A percentile compares a stretch with the other conserved stretches of the same genome.
These are phyloP conservation scores for Favolaschia claudopus DNA, from an alignment of 768 basidiomycete species.

Conservation along the genomic window DNA sequence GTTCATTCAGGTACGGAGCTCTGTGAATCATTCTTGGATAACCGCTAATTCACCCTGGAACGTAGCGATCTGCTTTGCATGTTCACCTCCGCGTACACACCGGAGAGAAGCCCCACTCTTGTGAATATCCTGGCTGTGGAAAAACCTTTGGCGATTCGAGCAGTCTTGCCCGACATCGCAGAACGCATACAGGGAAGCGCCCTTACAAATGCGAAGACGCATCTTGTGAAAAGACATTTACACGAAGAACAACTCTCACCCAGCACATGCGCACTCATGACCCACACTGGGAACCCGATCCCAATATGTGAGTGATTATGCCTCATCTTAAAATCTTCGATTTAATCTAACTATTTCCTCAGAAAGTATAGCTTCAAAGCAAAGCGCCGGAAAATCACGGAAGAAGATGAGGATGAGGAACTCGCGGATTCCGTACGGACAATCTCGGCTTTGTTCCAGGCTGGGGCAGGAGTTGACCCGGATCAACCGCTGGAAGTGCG, in stretches of 20 bases:
- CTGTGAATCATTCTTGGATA: background rate
- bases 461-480: slow-evolving; percentile 43
- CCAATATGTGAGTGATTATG: slow-evolving; percentile 67
- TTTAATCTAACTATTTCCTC: slow-evolving; percentile 27
- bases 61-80: slow-evolving; percentile 90
- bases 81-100: slow-evolving; percentile 92
- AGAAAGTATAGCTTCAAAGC: slow-evolving; percentile 85
- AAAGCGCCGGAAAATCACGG: slow-evolving; percentile 65
- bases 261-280: slow-evolving; percentile 91
- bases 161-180: slow-evolving; percentile 88
- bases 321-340: slow-evolving; percentile 11
- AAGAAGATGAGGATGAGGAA: slow-evolving; percentile 63
- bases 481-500: slow-evolving; percentile 66
- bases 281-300: slow-evolving; percentile 85
- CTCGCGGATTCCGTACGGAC: slow-evolving; percentile 79
- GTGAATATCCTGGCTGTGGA: slow-evolving; percentile 87
- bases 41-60: too few species aligned
- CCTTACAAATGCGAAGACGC: slow-evolving; percentile 88
- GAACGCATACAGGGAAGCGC: slow-evolving; percentile 87
- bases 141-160: slow-evolving; percentile 93
- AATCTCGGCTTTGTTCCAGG: slow-evolving; percentile 73
- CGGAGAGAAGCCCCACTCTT: slow-evolving; percentile 91
- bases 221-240: slow-evolving; percentile 87
- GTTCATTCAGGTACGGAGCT: slow-evolving; percentile 79
- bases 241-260: slow-evolving; percentile 83